Percentiles rank a stretch among this genome's conserved stretches.
These are phyloP conservation scores for Chaetomium tenue DNA, from an alignment of 495 filamentous ascomycete species.

Conservation along the genomic window DNA sequence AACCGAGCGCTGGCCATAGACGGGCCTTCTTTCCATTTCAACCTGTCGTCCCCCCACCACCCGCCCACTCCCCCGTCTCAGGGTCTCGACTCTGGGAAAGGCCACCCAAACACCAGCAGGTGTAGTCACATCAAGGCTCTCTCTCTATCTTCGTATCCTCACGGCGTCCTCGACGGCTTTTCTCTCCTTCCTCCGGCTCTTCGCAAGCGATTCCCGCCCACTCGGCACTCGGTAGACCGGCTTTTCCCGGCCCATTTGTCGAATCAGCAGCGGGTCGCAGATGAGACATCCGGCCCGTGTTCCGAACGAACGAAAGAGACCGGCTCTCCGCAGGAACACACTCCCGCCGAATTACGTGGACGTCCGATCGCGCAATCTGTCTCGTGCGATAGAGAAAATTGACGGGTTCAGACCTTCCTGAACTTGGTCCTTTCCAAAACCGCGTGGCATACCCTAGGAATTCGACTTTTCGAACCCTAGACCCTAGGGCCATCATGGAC, in stretches of 20 bases:
- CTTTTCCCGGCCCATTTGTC: background rate
- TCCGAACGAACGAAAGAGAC: constrained; percentile 1
- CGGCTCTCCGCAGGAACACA: background rate
- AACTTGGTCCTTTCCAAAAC: background rate
- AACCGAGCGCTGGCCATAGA: constrained; percentile 16
- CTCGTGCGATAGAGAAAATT: constrained; percentile 2
- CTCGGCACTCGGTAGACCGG: background rate
- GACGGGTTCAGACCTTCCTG: background rate
- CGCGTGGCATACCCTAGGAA: constrained; percentile 4
- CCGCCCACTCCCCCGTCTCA: background rate
- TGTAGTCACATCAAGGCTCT: background rate
- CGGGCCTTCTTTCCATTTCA: constrained; percentile 22
- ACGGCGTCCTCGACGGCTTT: background rate
- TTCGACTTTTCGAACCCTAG: background rate
- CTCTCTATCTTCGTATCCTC: background rate
- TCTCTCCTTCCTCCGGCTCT: background rate
- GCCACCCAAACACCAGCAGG: constrained; percentile 13
- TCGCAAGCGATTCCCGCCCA: background rate
- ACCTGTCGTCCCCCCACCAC: constrained; percentile 17
- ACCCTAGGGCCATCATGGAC: constrained; percentile 40
- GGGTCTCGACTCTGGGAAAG: constrained; percentile 18
- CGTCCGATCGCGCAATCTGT: background rate
- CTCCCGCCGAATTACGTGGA: background rate
- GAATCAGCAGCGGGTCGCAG: background rate
- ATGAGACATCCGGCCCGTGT: constrained; percentile 3